phyloP scores from a whole-genome alignment of 345 rosid species.

The Lepidium africanum region DNA sequence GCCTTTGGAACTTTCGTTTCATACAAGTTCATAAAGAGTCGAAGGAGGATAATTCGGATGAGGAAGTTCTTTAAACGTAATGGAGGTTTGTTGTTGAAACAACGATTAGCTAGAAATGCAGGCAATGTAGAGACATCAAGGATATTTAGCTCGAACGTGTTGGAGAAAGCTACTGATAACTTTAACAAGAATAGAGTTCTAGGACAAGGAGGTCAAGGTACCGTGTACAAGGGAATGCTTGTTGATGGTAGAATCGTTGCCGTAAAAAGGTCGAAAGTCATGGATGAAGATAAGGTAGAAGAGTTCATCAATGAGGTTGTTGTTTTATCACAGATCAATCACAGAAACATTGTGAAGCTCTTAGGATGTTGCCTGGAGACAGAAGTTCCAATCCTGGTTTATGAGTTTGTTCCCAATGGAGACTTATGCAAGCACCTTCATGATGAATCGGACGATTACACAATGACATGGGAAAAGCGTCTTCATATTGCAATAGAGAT shows the following conservation, averaged over 20 bases:
- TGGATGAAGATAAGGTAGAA: constrained; percentile 25
- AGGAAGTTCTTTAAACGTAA: constrained; percentile 21
- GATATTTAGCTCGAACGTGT: constrained; percentile 18
- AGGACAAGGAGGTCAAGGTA: constrained; percentile 34
- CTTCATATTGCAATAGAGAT: constrained; percentile 3
- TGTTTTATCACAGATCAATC: constrained; percentile 23
- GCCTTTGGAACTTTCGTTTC: constrained; percentile 6
- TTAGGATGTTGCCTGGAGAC: constrained; percentile 28
- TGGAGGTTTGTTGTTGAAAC: constrained; percentile 25
- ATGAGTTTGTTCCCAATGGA: constrained; percentile 24
- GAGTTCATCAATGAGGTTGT: constrained; percentile 31
- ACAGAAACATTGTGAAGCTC: constrained; percentile 25
- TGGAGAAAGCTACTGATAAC: constrained; percentile 27
- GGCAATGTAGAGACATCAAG: constrained; percentile 17
- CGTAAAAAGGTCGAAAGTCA: constrained; percentile 6
- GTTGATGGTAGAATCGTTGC: constrained; percentile 19
- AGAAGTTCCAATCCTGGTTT: constrained; percentile 20
- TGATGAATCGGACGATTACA: constrained; percentile 11
- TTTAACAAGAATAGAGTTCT: constrained; percentile 18
- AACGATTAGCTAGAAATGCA: constrained; percentile 20
- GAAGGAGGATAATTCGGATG: not conserved
- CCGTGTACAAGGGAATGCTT: constrained; percentile 25
- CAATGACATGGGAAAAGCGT: constrained; percentile 17
- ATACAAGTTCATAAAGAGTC: not conserved
- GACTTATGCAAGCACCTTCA: constrained; percentile 20